These are phyloP conservation scores for Neofusicoccum cordaticola DNA, from an alignment of 2,329 filamentous ascomycete genomes.

Conservation along the genomic window DNA sequence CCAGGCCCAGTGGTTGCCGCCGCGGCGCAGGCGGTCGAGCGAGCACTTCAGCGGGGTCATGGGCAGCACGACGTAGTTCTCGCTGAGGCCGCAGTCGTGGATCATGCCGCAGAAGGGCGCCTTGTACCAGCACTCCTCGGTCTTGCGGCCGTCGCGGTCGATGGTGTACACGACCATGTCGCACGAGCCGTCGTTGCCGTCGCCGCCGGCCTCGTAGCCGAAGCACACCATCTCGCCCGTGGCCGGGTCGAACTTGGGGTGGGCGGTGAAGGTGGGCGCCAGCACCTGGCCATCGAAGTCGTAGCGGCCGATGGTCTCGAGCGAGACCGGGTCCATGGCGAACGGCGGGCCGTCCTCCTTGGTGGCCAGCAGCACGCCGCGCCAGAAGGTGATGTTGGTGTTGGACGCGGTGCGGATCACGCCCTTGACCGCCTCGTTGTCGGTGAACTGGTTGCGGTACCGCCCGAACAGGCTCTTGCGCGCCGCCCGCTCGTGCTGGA, in stretches of 20 bases:
- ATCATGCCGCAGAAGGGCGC: slow-evolving; percentile 40
- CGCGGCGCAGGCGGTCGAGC: slow-evolving; percentile 35
- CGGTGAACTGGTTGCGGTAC: slow-evolving; percentile 58
- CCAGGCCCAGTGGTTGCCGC: slow-evolving; percentile 42
- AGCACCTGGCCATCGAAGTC: slow-evolving; percentile 41
- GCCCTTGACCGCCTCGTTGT: slow-evolving; percentile 54
- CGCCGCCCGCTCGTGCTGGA: slow-evolving; percentile 38
- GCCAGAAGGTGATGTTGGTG: slow-evolving; percentile 60
- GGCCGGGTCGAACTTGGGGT: slow-evolving; percentile 45
- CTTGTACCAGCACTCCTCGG: slow-evolving; percentile 41
- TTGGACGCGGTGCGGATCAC: slow-evolving; percentile 58
- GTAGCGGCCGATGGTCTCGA: slow-evolving; percentile 40
- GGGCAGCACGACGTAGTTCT: slow-evolving; percentile 39
- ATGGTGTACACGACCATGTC: slow-evolving; percentile 43
- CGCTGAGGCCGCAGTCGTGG: slow-evolving; percentile 40
- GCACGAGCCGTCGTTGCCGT: slow-evolving; percentile 30
- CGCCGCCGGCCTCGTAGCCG: slow-evolving; percentile 43
- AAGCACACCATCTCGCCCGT: slow-evolving; percentile 43
- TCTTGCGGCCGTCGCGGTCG: slow-evolving; percentile 36
- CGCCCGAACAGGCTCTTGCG: slow-evolving; percentile 49
- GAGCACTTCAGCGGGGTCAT: slow-evolving; percentile 38
- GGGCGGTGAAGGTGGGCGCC: slow-evolving; percentile 43
- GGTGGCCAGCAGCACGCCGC: slow-evolving; percentile 53
- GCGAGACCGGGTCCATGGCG: slow-evolving; percentile 39
- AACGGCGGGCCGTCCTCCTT: slow-evolving; percentile 49